Conservation (phyloP, 75 land plant genomes). For the Gnetum montanum region DNA sequence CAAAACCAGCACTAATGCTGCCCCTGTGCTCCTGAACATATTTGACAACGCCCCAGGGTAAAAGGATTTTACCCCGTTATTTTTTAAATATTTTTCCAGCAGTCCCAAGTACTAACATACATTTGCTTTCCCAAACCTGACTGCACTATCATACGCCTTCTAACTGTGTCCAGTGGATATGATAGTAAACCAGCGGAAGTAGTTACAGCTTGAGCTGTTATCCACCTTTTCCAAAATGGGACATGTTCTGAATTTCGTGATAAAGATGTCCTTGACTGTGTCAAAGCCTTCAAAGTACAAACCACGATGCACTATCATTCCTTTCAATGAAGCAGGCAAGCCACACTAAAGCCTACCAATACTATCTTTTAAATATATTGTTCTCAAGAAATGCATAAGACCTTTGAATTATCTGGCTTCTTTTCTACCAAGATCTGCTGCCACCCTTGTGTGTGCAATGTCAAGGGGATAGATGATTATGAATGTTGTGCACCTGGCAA, state of each 20-base stretch:
- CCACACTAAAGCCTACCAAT: conserved; percentile 72
- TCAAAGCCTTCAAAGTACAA: conserved; percentile 96
- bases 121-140: conserved; percentile 63
- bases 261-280: conserved; percentile 72
- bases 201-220: conserved; percentile 76
- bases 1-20: conserved; percentile 81
- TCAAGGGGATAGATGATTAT: conserved; percentile 93
- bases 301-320: conserved; percentile 88
- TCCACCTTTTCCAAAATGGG: conserved; percentile 87
- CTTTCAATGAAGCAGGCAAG: conserved; percentile 84
- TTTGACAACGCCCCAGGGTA: conserved; percentile 90
- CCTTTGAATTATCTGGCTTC: conserved; percentile 79
- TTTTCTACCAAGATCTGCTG: conserved; percentile 75
- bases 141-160: conserved; percentile 98
- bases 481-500: conserved; percentile 86
- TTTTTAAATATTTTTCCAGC: conserved; percentile 81
- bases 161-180: conserved; percentile 87
- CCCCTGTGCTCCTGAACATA: conserved; percentile 92
- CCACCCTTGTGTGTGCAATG: conserved; percentile 90
- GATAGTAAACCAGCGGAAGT: conserved; percentile 90
- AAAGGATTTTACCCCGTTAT: conserved; percentile 64
- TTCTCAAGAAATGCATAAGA: conserved; percentile 59
- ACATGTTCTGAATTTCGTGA: conserved; percentile 28
- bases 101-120: conserved; percentile 74
- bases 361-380: conserved; percentile 72